phyloP scores from a whole-genome alignment of 208 protist species.

The Crithidia expoeki region DNA sequence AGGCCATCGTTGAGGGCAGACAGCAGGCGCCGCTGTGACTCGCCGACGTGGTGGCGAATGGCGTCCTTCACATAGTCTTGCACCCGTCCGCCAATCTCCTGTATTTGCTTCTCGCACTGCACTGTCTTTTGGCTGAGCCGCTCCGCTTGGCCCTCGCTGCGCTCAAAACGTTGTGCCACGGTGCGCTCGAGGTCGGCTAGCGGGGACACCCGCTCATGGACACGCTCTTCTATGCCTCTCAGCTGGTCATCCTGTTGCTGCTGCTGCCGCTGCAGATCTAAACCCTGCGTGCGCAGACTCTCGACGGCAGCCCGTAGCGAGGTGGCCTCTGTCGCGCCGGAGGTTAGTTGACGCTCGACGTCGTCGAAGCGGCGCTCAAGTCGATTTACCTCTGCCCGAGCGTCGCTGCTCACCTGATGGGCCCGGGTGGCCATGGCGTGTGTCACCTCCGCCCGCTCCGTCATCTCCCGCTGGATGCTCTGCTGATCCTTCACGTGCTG shows the following conservation, averaged over 20 bases:
- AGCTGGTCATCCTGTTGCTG: constrained; percentile 26
- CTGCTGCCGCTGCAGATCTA: constrained; percentile 54
- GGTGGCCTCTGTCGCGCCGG: constrained; percentile 15
- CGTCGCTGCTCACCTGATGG: constrained; percentile 56
- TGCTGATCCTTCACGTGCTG: constrained; percentile 53
- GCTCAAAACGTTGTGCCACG: constrained; percentile 31
- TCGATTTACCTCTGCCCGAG: constrained; percentile 64
- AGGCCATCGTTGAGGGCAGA: constrained; percentile 23
- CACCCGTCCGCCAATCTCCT: constrained; percentile 28
- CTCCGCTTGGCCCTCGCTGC: constrained; percentile 24
- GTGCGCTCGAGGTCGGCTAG: constrained; percentile 18
- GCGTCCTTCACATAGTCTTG: constrained; percentile 37
- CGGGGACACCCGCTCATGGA: constrained; percentile 26
- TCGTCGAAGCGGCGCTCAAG: constrained; percentile 66
- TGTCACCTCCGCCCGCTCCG: constrained; percentile 49
- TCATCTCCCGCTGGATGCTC: constrained; percentile 47
- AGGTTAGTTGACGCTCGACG: constrained; percentile 13
- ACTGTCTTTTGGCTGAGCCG: constrained; percentile 9
- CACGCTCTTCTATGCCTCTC: neutral
- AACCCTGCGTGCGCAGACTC: constrained; percentile 39
- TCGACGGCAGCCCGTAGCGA: constrained; percentile 22
- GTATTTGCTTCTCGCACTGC: constrained; percentile 29
- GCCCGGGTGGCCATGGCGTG: constrained; percentile 51
- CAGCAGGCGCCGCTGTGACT: constrained; percentile 28
- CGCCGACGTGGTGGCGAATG: constrained; percentile 24